Base-by-base conservation (phyloP, 1,284 basidiomycete species). In the Austroboletus niveus region DNA sequence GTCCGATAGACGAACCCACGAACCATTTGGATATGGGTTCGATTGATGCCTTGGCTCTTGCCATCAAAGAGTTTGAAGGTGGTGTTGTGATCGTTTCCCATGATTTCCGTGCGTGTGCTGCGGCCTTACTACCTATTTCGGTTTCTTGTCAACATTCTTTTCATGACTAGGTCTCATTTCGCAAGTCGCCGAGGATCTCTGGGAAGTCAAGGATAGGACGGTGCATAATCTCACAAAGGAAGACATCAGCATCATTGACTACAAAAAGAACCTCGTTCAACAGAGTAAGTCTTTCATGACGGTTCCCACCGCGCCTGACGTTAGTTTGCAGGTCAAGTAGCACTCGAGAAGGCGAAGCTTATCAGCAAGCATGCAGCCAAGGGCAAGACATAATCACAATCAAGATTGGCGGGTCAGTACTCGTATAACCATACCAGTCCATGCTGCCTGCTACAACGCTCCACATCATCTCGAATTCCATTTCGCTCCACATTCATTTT, bases 21-120 rank as follows among this genome's bases (percentile, higher is more conserved):
- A 96, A 95, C 71, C 93, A 96, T 71, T 81, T 93, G 79, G 93
- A 96, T 69, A 94, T 95, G 90, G 84, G 80, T 53, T 96, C 94
- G 17, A 98, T 98, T 70, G 95, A 98, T 70, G 94, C 97, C 5
- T 81, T 99, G 42, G 96, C 95, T 6, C 71, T 73, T 31, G 95
- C 96, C 47, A 98, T 99, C 79, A 97, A 97, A 75, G 92, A 92
- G 68, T 99, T 94, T 69, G 89, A 93, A 67, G 96, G 97, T 56
- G 96, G 96, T 69, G 97, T 98, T 47, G 96, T 97, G 57, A 96
- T 97, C 65, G 94, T 97, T 57, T 96, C 94, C 43, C 94, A 97
- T 78, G 93, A 97, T 72, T 97, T 97, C 88, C 88, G 92, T 90
- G 63, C 60, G 85, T 52, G 45, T 40, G 45, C 44, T 43, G 51